phyloP scores from a whole-genome alignment of 768 basidiomycete genomes.

The Pleurotus pulmonarius region DNA sequence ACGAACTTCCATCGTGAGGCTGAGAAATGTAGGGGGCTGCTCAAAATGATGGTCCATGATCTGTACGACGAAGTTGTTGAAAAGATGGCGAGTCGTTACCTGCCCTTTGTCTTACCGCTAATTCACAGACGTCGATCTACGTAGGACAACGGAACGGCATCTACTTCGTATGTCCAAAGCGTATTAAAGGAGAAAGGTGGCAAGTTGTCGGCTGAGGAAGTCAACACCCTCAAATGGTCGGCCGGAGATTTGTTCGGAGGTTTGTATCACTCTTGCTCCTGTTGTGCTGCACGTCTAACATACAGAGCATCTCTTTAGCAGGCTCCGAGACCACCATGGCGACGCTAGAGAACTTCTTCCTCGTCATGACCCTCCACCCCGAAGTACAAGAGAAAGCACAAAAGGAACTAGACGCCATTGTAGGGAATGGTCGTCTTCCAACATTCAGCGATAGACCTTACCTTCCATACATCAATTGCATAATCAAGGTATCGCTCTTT shows the following conservation, averaged over 20 bases:
- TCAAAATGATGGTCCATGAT: neutral
- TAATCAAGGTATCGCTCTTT: conserved; percentile 8
- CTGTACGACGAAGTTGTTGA: neutral
- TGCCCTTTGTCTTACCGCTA: no score
- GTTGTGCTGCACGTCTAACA: no score
- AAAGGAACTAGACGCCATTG: conserved; percentile 16
- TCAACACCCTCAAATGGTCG: neutral
- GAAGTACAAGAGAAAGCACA: conserved; percentile 17
- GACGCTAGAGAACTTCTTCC: conserved; percentile 10
- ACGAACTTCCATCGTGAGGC: neutral
- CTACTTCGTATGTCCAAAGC: neutral
- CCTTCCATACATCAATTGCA: conserved; percentile 17
- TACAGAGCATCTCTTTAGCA: no score
- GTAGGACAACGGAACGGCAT: neutral
- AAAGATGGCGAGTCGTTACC: neutral
- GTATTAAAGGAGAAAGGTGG: neutral
- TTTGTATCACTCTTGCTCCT: neutral
- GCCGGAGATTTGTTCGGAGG: neutral
- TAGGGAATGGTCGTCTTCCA: conserved; percentile 15
- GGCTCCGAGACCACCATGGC: neutral
- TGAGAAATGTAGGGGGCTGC: neutral
- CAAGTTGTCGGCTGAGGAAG: neutral
- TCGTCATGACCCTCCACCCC: conserved; percentile 18
- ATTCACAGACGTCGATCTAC: no score
- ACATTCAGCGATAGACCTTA: conserved; percentile 11